Base-by-base conservation (phyloP, 2,329 filamentous ascomycete genomes). In the Hymenoscyphus repandus region DNA sequence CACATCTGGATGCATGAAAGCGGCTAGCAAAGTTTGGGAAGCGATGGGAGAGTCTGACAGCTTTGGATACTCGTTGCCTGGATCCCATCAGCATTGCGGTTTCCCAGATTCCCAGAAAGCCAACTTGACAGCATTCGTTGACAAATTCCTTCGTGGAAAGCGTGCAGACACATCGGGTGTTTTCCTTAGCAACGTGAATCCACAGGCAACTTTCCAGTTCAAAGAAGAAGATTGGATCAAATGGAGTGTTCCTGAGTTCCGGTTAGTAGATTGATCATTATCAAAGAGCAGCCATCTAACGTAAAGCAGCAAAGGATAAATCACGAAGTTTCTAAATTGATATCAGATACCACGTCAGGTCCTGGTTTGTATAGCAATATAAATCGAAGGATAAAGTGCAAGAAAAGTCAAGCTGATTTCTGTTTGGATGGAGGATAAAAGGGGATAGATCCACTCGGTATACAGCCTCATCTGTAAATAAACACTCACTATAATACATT, bases 1-100 rank as follows among this genome's bases (percentile, higher is more conserved):
- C 41, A 74, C 76, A 7, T 79, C 74, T 52, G 74, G 70, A 13
- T 77, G 75, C 60, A 76, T 76, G 74, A 76, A 73, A 45, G 73
- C 72, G 1, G 76, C 71, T 5, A 74, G 74, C 56, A 65, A 70
- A 18, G 73, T 80, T 31, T 81, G 77, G 62, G 73, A 77, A 63
- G 77, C 74, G 53, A 66, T 78, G 4, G 78, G 75, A 13, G 75
- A 66, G 1, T 66, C 72, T 0, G 75, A 78, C 52, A 72, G 73
- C 61, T 73, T 77, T 65, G 75, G 75, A 0, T 76, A 73, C 53
- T 72, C 70, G 18, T 69, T 75, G 62, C 65, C 71, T 12, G 74
- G 72, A 5, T 68, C 68, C 47, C 70, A 77, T 58, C 64, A 64
- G 39, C 75, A 78, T 60, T 78, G 75, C 62, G 65, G 62, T 34